Evolutionary conservation across 78 protist species (phyloP).

Genomic region (Acrasis kona): DNA sequence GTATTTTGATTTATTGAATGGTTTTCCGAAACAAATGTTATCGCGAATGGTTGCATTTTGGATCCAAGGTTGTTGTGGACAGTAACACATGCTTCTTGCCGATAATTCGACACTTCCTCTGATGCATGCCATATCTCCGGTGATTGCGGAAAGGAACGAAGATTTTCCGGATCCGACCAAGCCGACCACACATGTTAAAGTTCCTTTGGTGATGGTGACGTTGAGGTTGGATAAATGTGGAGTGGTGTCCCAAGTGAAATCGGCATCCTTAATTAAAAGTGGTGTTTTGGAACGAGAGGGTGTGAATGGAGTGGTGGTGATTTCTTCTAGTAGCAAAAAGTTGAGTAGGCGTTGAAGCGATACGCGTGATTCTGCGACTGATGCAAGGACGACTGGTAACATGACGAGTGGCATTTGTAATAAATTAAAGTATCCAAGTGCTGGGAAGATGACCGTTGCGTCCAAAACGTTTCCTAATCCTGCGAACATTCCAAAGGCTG

Average conservation of each 20-base stretch:
- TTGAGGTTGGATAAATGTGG: neutral
- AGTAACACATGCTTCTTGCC: neutral
- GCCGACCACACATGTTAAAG: conserved; percentile 41
- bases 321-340: too few species aligned
- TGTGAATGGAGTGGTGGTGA: too few species aligned
- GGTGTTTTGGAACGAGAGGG: too few species aligned
- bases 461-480: conserved; percentile 8
- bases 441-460: conserved; percentile 60
- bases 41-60: conserved; percentile 68
- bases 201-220: neutral
- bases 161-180: conserved; percentile 63
- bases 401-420: conserved; percentile 53
- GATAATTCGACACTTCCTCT: neutral
- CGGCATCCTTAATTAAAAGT: neutral
- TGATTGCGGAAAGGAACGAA: conserved; percentile 46
- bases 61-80: conserved; percentile 70
- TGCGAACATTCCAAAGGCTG: conserved; percentile 41
- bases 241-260: neutral
- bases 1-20: conserved; percentile 20
- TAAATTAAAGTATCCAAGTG: conserved; percentile 64
- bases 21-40: conserved; percentile 69
- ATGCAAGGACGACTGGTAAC: conserved; percentile 50
- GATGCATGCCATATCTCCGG: conserved; percentile 38
- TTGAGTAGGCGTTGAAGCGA: conserved; percentile 47
- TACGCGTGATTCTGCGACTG: conserved; percentile 56